phyloP scores from a whole-genome alignment of 495 filamentous ascomycete species.

The Aspergillus panamensis region DNA sequence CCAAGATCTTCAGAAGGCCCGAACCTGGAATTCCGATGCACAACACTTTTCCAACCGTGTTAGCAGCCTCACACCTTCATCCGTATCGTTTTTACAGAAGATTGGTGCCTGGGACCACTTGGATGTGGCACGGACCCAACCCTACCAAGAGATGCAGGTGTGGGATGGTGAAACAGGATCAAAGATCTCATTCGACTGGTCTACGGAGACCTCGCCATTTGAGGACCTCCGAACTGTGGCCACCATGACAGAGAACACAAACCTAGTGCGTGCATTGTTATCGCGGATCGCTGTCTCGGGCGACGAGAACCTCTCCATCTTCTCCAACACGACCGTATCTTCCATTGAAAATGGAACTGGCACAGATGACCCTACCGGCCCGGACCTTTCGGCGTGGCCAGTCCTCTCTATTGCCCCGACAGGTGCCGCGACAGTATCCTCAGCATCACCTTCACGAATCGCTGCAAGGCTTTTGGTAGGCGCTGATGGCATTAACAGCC shows the following conservation, averaged over 20 bases:
- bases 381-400: conserved; percentile 84
- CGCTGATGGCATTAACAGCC: conserved; percentile 92
- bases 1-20: conserved; percentile 70
- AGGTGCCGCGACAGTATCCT: conserved; percentile 21
- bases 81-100: conserved; percentile 63
- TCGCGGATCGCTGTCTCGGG: conserved; percentile 65
- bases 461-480: conserved; percentile 83
- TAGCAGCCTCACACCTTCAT: conserved; percentile 87
- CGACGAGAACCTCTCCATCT: conserved; percentile 56
- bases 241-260: conserved; percentile 94
- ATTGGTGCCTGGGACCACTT: conserved; percentile 88
- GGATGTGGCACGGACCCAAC: conserved; percentile 65
- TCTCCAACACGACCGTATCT: conserved; percentile 72
- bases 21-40: conserved; percentile 59
- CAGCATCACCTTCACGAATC: conserved; percentile 44
- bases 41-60: conserved; percentile 86
- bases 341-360: conserved; percentile 72
- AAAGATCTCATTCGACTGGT: conserved; percentile 83
- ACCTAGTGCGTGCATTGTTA: conserved; percentile 74
- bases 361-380: conserved; percentile 44
- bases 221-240: conserved; percentile 64
- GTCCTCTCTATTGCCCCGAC: conserved; percentile 62
- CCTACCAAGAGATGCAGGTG: conserved; percentile 89
- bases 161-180: conserved; percentile 93
- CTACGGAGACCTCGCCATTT: conserved; percentile 46